These are phyloP conservation scores for Paradendryphiella salina DNA, from an alignment of 2,329 filamentous ascomycete species.

Conservation along the genomic window DNA sequence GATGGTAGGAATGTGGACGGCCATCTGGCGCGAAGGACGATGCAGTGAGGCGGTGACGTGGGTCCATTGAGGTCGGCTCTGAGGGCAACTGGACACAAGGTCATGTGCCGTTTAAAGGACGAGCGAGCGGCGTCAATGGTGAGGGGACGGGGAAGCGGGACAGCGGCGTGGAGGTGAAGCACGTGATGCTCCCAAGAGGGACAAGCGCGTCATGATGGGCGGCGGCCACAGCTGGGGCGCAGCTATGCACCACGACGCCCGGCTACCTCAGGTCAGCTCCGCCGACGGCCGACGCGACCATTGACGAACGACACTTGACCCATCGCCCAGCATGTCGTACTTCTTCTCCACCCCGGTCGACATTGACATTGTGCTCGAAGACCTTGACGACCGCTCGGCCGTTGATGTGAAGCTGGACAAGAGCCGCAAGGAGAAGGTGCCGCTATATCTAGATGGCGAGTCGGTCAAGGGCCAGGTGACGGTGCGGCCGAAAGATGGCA, in stretches of 20 bases:
- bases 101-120: background rate
- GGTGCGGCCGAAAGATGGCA: constrained; percentile 94
- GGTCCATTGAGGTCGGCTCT: constrained; percentile 4
- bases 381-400: constrained; percentile 89
- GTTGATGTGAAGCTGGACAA: constrained; percentile 99
- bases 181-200: constrained; percentile 15
- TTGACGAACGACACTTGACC: constrained; percentile 7
- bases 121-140: constrained; percentile 5
- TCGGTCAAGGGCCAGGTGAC: constrained; percentile 97
- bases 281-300: constrained; percentile 24
- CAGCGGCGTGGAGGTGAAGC: background rate
- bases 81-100: constrained; percentile 5
- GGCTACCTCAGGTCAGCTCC: constrained; percentile 18
- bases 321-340: constrained; percentile 73
- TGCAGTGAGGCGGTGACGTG: constrained; percentile 22
- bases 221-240: constrained; percentile 23
- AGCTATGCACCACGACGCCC: constrained; percentile 12
- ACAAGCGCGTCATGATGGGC: constrained; percentile 16
- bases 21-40: constrained; percentile 3
- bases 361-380: constrained; percentile 97
- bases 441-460: constrained; percentile 96
- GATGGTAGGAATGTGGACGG: background rate
- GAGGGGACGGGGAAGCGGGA: constrained; percentile 12
- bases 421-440: constrained; percentile 94
- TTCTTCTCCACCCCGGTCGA: constrained; percentile 94